Evolutionary conservation across 1,284 basidiomycete species (phyloP), one percentile per base, ranked within the genome.

Genomic region (Ceratobasidium sp.): DNA sequence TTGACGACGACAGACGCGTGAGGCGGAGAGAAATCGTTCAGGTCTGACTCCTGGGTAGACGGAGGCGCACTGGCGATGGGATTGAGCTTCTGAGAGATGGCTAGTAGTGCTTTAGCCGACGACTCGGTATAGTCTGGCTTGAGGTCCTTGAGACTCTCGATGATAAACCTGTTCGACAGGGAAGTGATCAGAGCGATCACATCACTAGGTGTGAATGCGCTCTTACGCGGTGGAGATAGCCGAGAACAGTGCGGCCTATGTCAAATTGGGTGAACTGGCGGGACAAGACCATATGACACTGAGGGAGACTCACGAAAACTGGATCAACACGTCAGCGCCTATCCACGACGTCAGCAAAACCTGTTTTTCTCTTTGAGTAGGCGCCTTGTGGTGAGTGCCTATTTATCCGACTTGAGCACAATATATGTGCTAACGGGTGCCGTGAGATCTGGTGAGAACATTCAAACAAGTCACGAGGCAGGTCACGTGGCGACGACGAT

Each of bases 161-260:
- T 56, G 28, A 68, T 23, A 15, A 68, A 68, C 33, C 66, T 68
- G 33, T 4, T 33, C 33, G 54, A 38, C 6, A n/a, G 1, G n/a
- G 48, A 20, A 15, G 28, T 68, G 7, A 56, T 26, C 7, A 6
- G 20, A 20, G 2, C 1, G 50, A 28, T 10, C n/a, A 15, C 6
- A 12, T 17, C 7, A 9, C 2, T 42, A 7, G 15, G 2, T 7
- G 28, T 10, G n/a, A 54, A 9, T 38, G 26, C 12, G 3, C 2
- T 12, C 66, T 40, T 50, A 68, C 66, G 66, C 66, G 17, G 66
- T 68, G 2, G 52, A 56, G 10, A 68, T 54, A 38, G 66, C 50
- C 13, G 66, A 52, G 33, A 68, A 68, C 17, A 68, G 52, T 26
- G 66, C 66, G 3, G 66, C 66, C 66, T 68, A 38, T 1, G 26